A percentile compares a stretch with the other conserved stretches of the same genome.
Evolutionary conservation across 2,329 filamentous ascomycete species (phyloP).

Genomic region (Hortaea sp.): DNA sequence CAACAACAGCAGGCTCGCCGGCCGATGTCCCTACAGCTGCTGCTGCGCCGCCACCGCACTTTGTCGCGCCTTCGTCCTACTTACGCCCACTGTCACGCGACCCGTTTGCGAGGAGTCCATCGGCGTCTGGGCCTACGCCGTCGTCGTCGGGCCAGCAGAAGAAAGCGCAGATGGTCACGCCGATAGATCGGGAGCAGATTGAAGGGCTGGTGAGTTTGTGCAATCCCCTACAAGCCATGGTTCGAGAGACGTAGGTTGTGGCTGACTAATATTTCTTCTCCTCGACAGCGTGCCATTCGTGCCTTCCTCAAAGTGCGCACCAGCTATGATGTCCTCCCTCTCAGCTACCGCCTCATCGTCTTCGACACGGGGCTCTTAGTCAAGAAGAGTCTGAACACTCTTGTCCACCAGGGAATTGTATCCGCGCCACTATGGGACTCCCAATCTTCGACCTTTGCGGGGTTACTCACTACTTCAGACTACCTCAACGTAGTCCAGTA

Average conservation of each 20-base stretch:
- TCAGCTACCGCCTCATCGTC: constrained; percentile 91
- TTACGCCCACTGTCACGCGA: constrained; percentile 17
- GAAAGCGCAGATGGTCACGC: constrained; percentile 35
- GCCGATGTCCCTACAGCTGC: constrained; percentile 4
- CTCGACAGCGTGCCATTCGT: constrained; percentile 70
- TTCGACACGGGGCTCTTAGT: constrained; percentile 92
- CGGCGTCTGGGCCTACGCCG: not conserved
- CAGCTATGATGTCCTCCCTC: constrained; percentile 92
- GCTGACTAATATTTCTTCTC: not conserved
- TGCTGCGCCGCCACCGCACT: constrained; percentile 11
- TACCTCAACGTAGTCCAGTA: constrained; percentile 99
- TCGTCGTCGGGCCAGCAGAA: not conserved
- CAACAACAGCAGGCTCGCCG: not conserved
- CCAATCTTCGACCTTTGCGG: constrained; percentile 81
- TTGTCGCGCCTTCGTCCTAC: constrained; percentile 30
- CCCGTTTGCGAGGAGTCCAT: not conserved
- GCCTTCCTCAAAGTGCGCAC: constrained; percentile 94
- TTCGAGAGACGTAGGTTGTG: not conserved
- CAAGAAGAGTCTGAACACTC: constrained; percentile 89
- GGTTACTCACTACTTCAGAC: constrained; percentile 87
- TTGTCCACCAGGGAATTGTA: constrained; percentile 63
- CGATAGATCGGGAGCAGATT: constrained; percentile 65
- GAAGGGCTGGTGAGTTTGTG: constrained; percentile 59
- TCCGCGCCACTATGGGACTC: constrained; percentile 97
- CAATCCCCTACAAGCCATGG: not conserved